Percentiles rank a stretch among this genome's conserved stretches.
Conservation (phyloP, 2,329 filamentous ascomycete species). For the Colletotrichum sublineola region DNA sequence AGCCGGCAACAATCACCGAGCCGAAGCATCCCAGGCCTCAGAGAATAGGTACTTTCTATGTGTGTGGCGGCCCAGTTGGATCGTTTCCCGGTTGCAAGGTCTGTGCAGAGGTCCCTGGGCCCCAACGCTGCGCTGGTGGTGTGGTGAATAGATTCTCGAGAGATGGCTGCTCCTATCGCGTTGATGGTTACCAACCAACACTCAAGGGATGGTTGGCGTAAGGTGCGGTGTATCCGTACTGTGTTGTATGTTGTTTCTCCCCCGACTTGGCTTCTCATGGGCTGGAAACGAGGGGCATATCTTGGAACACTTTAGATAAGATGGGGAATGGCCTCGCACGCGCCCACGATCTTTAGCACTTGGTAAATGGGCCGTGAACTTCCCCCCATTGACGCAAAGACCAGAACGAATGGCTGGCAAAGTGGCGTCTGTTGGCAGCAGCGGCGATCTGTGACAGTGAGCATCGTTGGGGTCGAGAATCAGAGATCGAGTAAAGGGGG, state of each 20-base stretch:
- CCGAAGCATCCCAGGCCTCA: conserved; percentile 7
- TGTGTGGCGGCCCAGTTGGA: conserved; percentile 16
- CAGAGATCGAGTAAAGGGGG: conserved; percentile 11
- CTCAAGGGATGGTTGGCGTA: not conserved
- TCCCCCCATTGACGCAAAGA: conserved; percentile 7
- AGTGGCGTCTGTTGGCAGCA: conserved; percentile 32
- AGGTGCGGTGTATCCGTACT: not conserved
- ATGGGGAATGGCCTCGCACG: not conserved
- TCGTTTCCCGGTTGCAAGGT: conserved; percentile 27
- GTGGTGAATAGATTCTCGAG: not conserved
- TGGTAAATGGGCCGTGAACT: conserved; percentile 22
- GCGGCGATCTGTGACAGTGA: conserved; percentile 36
- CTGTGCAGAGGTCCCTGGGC: conserved; percentile 10
- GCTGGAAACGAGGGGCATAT: conserved; percentile 17
- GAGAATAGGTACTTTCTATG: not conserved
- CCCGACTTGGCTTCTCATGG: not conserved
- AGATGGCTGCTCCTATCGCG: not conserved
- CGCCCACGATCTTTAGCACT: conserved; percentile 20
- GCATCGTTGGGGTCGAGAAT: conserved; percentile 34
- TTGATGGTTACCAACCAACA: not conserved
- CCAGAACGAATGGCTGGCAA: conserved; percentile 5
- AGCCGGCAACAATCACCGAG: conserved; percentile 30
- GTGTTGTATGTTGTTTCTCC: not conserved
- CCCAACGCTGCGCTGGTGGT: not conserved
- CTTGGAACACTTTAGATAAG: conserved; percentile 20